phyloP scores from a whole-genome alignment of 225 moss, liverwort and hornwort species.

The Rhytidiadelphus loreus region DNA sequence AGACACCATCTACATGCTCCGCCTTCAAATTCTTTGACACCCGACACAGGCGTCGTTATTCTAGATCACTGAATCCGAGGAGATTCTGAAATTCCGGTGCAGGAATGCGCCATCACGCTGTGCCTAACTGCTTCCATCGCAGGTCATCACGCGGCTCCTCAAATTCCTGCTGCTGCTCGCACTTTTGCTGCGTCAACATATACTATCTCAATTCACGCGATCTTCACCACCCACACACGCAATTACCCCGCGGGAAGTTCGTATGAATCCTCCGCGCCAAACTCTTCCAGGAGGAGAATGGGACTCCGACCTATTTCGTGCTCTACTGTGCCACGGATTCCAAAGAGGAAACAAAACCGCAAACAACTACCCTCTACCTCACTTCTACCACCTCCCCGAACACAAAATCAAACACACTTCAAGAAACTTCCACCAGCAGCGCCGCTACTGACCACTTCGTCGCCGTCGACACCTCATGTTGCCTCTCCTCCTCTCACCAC shows the following conservation, averaged over 20 bases:
- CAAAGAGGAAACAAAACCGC: background rate
- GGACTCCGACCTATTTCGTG: conserved; percentile 29
- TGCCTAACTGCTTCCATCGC: conserved; percentile 15
- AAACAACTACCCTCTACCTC: background rate
- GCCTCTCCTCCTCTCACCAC: background rate
- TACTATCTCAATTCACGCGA: background rate
- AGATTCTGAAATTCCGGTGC: background rate
- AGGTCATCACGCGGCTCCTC: background rate
- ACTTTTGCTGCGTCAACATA: background rate
- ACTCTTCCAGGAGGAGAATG: conserved; percentile 17
- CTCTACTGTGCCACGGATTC: conserved; percentile 26
- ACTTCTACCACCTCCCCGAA: background rate
- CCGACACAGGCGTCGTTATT: background rate
- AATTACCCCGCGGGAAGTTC: background rate
- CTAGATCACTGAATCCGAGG: background rate
- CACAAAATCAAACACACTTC: background rate
- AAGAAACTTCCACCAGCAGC: background rate
- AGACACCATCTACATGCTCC: conserved; percentile 13
- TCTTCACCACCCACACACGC: background rate
- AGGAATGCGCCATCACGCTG: conserved; percentile 7
- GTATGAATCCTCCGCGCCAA: background rate
- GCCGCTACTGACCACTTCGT: background rate
- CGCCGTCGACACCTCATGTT: background rate
- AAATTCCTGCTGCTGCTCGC: background rate
- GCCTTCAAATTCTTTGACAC: background rate